Conservation (phyloP, 345 rosid species). For the rapeseed (Brassica napus) region DNA sequence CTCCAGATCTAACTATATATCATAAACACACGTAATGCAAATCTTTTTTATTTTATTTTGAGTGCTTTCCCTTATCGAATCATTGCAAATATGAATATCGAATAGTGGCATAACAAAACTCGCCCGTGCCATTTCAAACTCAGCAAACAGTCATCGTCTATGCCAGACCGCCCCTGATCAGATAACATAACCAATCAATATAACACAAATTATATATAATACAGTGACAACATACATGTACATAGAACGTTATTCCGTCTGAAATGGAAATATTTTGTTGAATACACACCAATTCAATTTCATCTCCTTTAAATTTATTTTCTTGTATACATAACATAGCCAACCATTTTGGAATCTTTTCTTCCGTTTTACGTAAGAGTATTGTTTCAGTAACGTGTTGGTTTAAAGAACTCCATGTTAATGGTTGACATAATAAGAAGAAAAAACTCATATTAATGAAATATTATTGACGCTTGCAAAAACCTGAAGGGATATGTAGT, state of each 20-base stretch:
- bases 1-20: not conserved
- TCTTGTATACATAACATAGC: slow-evolving; percentile 11
- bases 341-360: slow-evolving; percentile 35
- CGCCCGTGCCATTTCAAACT: not conserved
- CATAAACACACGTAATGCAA: not conserved
- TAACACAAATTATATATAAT: not conserved
- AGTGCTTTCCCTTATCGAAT: not conserved
- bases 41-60: not conserved
- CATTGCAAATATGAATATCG: not conserved
- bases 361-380: slow-evolving; percentile 32
- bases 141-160: not conserved
- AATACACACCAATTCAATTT: slow-evolving; percentile 7
- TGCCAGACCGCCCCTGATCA: not conserved
- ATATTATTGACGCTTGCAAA: not conserved
- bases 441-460: slow-evolving; percentile 3
- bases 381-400: slow-evolving; percentile 26
- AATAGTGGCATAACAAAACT: not conserved
- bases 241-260: not conserved
- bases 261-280: not conserved
- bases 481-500: not conserved
- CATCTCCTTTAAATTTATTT: slow-evolving; percentile 3
- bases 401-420: slow-evolving; percentile 9
- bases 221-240: not conserved
- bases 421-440: slow-evolving; percentile 15
- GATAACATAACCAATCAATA: not conserved